These are phyloP conservation scores for Pseudocercospora fijiensis DNA, from an alignment of 2,329 filamentous ascomycete genomes.

Conservation along the genomic window DNA sequence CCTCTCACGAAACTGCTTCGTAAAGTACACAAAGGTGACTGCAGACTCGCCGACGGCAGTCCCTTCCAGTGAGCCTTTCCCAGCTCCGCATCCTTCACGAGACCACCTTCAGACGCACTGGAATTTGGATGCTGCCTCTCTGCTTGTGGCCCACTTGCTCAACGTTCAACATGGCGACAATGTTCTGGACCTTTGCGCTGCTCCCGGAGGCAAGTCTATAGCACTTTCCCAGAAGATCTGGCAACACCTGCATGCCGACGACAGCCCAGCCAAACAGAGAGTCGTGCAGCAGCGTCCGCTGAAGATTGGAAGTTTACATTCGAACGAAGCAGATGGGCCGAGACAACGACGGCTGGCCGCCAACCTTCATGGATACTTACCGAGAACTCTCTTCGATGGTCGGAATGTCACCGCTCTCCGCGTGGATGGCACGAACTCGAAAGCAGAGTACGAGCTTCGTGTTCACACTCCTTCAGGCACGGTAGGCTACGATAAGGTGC, in stretches of 20 bases:
- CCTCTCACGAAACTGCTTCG: constrained; percentile 12
- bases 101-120: constrained; percentile 32
- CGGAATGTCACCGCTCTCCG: constrained; percentile 27
- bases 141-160: constrained; percentile 40
- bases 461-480: constrained; percentile 35
- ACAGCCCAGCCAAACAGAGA: constrained; percentile 21
- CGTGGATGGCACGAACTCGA: constrained; percentile 26
- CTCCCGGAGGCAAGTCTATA: constrained; percentile 42
- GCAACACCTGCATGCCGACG: constrained; percentile 23
- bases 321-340: constrained; percentile 39
- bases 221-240: constrained; percentile 39
- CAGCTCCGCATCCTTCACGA: constrained; percentile 22
- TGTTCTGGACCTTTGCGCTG: constrained; percentile 45
- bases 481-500: constrained; percentile 43
- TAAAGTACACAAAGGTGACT: constrained; percentile 11
- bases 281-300: constrained; percentile 11
- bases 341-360: constrained; percentile 38
- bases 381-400: constrained; percentile 22
- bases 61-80: constrained; percentile 24
- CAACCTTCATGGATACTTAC: constrained; percentile 31
- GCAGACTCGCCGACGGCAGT: not conserved
- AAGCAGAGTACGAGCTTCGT: constrained; percentile 29
- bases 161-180: constrained; percentile 39
- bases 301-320: constrained; percentile 38
- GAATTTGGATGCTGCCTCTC: constrained; percentile 38